Base-by-base conservation (phyloP, 768 basidiomycete genomes). In the Hydnum rufescens region DNA sequence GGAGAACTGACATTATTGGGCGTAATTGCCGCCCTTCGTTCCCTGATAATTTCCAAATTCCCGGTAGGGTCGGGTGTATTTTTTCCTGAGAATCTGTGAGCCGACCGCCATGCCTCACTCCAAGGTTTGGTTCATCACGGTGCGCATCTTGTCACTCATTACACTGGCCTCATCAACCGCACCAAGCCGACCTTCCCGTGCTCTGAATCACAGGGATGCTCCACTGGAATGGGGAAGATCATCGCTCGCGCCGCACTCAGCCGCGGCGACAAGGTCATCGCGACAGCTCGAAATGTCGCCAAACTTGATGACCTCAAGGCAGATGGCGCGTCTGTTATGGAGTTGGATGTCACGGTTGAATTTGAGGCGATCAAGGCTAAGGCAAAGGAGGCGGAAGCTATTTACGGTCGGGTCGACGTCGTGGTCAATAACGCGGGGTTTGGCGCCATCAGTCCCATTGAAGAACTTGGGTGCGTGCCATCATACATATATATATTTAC, bases 361-460 rank as follows among this genome's bases (percentile, higher is more conserved):
- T 58, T 68, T 26, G 65, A 67, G 2, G 58, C 56, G 1, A 59
- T 73, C 13, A 54, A 66, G 3, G 60, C 61, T 22, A 57, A 60
- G 5, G 71, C 70, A 1, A 59, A 64, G 54, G 60, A 65, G 49
- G 69, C 68, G 0, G 57, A 68, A 22, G 61, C 48, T 0, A 58
- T 71, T n/a, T 60, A 73, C 55, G 70, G 70, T 0, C 60, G 63
- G 30, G 56, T 74, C 23, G 71, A 74, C 52, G 71, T 71, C 0
- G 53, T 73, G 0, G 68, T 74, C 16, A 72, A 72, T 53, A 71
- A 71, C 54, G 71, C 71, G 5, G 76, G 69, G 8, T 65, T 64
- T 52, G 48, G 62, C 4, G 54, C 52, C 16, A 52, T 57, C 29
- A 62, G 64, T 36, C 59, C 63, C 1, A 51, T 66, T 26, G 64